phyloP scores from a whole-genome alignment of 2,329 filamentous ascomycete genomes.

The Diaporthe sp. region DNA sequence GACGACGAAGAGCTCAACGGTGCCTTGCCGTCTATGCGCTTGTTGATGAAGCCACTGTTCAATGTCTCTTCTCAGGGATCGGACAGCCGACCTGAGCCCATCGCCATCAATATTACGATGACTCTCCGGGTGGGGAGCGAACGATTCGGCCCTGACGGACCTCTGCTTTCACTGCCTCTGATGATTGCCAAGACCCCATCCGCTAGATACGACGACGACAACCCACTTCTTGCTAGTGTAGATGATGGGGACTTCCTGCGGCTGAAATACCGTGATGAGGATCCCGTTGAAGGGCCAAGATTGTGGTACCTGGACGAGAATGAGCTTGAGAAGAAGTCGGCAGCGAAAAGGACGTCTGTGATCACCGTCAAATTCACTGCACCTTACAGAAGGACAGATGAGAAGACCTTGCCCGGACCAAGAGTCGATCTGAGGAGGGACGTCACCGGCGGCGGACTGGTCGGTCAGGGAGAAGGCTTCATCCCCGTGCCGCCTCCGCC shows the following conservation, averaged over 20 bases:
- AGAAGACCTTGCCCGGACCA: conserved; percentile 27
- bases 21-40: not conserved
- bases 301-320: conserved; percentile 18
- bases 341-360: not conserved
- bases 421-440: conserved; percentile 33
- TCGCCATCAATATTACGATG: conserved; percentile 29
- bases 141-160: not conserved
- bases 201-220: conserved; percentile 26
- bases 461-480: conserved; percentile 26
- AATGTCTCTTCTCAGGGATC: not conserved
- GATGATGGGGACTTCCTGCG: not conserved
- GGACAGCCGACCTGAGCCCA: not conserved
- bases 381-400: conserved; percentile 26
- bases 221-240: not conserved
- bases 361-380: conserved; percentile 27
- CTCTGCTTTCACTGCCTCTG: conserved; percentile 27
- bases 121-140: not conserved
- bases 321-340: not conserved
- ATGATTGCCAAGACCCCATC: conserved; percentile 15
- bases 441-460: conserved; percentile 19
- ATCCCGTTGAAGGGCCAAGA: conserved; percentile 21
- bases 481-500: conserved; percentile 26
- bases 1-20: not conserved
- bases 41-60: conserved; percentile 22
- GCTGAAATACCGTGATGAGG: conserved; percentile 16